Base-by-base conservation (phyloP, 2,329 filamentous ascomycete species). In the Sporothrix protearum region DNA sequence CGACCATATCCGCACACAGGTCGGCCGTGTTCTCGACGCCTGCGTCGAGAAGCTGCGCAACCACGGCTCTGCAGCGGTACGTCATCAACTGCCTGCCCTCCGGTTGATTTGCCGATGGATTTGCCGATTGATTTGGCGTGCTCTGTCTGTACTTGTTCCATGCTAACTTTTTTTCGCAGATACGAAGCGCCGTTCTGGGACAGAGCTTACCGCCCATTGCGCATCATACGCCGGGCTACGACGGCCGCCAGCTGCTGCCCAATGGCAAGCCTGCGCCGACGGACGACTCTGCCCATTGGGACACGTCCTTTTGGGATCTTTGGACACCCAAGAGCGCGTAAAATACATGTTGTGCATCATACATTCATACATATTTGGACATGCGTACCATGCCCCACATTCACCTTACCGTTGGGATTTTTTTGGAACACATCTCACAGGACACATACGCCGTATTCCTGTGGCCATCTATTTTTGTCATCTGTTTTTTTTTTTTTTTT, bases 21-120 rank as follows among this genome's bases (percentile, higher is more conserved):
- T 76, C 3, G n/a, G 67, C 1, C 74, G 73, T 22, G 73, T 76
- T 30, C 70, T 75, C 57, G 73, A 75, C 22, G 66, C 63, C 2
- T 76, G 75, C 63, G 36, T 73, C 47, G 69, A 73, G 19, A 71
- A 69, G 7, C 59, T 76, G 7, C 67, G 57, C 14, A 61, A 70
- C 1, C 73, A 74, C 61, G 57, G 61, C 2, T 73, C 71, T 14
- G 64, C 71, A 4, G 71, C 68, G 8, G 72, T 75, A 42, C 2
- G 74, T 72, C 8, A 36, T 36, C n/a, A n/a, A n/a, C n/a, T n/a
- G n/a, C n/a, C n/a, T n/a, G n/a, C n/a, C n/a, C 33, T 36, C 33
- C 33, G 33, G 33, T n/a, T n/a, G n/a, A n/a, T n/a, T n/a, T n/a
- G n/a, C n/a, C n/a, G n/a, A n/a, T n/a, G n/a, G n/a, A n/a, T n/a